A percentile compares a stretch with the other conserved stretches of the same genome.
phyloP scores from a whole-genome alignment of 345 rosid genomes.

The Gossypium longicalyx region DNA sequence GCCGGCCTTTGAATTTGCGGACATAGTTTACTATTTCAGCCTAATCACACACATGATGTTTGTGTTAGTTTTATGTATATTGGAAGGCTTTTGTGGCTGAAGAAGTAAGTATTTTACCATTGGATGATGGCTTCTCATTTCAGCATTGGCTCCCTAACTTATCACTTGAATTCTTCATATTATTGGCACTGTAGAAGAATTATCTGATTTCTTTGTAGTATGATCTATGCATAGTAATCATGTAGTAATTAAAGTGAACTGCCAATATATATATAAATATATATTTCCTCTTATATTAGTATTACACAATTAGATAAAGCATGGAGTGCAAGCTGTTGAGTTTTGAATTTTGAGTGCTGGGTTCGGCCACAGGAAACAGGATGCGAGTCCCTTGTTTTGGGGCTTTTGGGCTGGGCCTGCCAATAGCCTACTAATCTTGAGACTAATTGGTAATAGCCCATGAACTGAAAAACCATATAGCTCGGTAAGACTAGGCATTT shows the following conservation, averaged over 20 bases:
- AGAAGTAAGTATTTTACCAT: neutral
- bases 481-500: too few species aligned
- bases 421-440: neutral
- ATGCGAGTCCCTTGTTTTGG: neutral
- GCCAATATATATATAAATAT: neutral
- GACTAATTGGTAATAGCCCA: neutral
- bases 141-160: conserved; percentile 4
- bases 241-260: neutral
- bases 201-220: neutral
- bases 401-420: neutral
- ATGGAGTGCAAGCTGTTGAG: neutral
- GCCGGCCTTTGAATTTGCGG: neutral
- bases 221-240: neutral
- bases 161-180: conserved; percentile 5
- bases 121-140: neutral
- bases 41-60: neutral
- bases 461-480: neutral
- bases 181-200: conserved; percentile 18
- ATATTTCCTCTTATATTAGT: neutral
- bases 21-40: neutral
- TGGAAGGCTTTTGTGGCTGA: conserved; percentile 3
- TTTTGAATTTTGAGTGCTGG: neutral
- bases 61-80: neutral
- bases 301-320: neutral
- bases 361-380: neutral